Percentiles rank a stretch among this genome's conserved stretches.
These are phyloP conservation scores for Rhizopogon vinicolor DNA, from an alignment of 768 basidiomycete genomes.

Conservation along the genomic window DNA sequence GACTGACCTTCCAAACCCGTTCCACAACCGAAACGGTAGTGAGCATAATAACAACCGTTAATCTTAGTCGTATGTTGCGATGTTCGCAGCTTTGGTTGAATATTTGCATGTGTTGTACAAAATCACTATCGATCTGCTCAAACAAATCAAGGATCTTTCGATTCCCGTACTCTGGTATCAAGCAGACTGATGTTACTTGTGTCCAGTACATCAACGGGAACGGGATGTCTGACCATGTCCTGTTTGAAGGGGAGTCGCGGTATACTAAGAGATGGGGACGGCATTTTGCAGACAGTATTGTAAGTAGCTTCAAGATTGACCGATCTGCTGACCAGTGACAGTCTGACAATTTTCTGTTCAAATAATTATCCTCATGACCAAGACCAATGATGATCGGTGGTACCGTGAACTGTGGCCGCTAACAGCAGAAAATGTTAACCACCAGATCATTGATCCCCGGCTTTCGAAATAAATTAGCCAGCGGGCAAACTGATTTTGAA, in stretches of 20 bases:
- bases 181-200: constrained; percentile 71
- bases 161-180: constrained; percentile 86
- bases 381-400: too few species aligned
- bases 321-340: too few species aligned
- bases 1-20: constrained; percentile 51
- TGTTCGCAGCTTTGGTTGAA: not conserved
- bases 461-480: too few species aligned
- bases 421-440: too few species aligned
- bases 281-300: constrained; percentile 27
- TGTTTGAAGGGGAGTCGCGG: constrained; percentile 73
- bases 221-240: constrained; percentile 58
- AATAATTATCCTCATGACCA: too few species aligned
- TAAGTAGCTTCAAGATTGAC: not conserved
- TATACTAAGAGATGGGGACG: constrained; percentile 73
- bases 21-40: constrained; percentile 52
- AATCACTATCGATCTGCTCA: constrained; percentile 66
- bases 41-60: constrained; percentile 74
- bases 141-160: constrained; percentile 63
- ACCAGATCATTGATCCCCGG: too few species aligned
- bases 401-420: too few species aligned
- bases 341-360: too few species aligned
- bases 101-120: constrained; percentile 19
- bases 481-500: too few species aligned
- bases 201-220: constrained; percentile 61
- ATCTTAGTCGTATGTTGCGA: constrained; percentile 34